Base-by-base conservation (phyloP, 148 eudicot species). In the Selenicereus undatus region DNA sequence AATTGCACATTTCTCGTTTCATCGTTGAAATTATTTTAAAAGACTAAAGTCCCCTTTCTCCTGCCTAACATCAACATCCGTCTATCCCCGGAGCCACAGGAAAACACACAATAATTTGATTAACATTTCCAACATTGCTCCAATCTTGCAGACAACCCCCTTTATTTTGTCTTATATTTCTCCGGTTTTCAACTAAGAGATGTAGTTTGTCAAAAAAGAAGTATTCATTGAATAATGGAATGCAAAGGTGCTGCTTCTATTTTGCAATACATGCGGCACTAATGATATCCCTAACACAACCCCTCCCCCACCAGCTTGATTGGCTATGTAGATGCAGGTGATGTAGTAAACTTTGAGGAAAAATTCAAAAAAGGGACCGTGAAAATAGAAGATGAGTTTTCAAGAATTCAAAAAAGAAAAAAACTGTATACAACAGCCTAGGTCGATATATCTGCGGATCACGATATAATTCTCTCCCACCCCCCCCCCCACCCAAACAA, bases 21-120 rank as follows among this genome's bases (percentile, higher is more conserved):
- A 27, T 66, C 10, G 27, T 27, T 66, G 68, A 8, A 22, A 24
- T 22, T 64, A n/a, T 64, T 64, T 24, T 60, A 11, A 64, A 64
- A 26, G 68, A 64, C 12, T 6, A 13, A 24, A 8, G 13, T 64
- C 13, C 71, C 18, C 71, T 2, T 27, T 66, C 35, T 27, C 17
- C 35, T 27, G 18, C 71, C 35, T 62, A 64, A 66, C 71, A 66
- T 66, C 71, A 66, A 27, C 71, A 66, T 66, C 71, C 71, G 2
- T 26, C 35, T 66, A 66, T 66, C 4, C 17, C 22, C 11, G 4
- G 27, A 64, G 26, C 11, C 71, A 66, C 22, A n/a, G 71, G 18
- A 17, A 27, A 64, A 64, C 68, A 60, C 66, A 22, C 68, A 64
- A 64, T 66, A 66, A 66, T 66, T 66, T 66, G 71, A 66, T 66